Base-by-base conservation (phyloP, 306 rosid species). In the Betula pendula region DNA sequence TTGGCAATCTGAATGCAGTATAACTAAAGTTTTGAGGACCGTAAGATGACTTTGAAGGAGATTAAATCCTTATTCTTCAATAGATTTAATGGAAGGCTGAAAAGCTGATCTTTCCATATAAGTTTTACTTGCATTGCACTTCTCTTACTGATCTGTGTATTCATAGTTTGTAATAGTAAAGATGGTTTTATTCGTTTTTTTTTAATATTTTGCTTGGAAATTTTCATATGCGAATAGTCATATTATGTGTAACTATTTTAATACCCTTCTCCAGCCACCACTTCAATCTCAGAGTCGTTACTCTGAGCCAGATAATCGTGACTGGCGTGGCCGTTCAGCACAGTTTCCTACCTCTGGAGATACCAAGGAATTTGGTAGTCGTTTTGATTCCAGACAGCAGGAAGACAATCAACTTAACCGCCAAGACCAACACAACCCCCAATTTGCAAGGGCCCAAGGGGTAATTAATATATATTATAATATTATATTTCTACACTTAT, bases 271-370 rank as follows among this genome's bases (percentile, higher is more conserved):
- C 80, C 93, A 91, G 98, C 78, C 89, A 29, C 83, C 85, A 45
- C 71, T 50, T 63, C 97, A 78, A 75, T 52, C 83, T 73, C 96
- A 90, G 73, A 77, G 58, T 77, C 93, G 96, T 72, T 96, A 91
- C 73, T 49, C 91, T 70, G 99, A 96, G 87, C 94, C 94, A 25
- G 99, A 93, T 76, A 86, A 70, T 73, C 96, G 98, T 42, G 97
- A 93, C 78, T 96, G 99, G 99, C 99, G 93, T 85, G 93, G 89
- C 50, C 93, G 98, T 6, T 80, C 97, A 79, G 91, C 89, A 8
- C 92, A 80, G 53, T 79, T 74, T 84, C 81, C 91, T 66, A 53
- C 89, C 42, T 55, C 89, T 75, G 85, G 89, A 52, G 99, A 92
- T 70, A 88, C 74, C 70, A 92, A 79, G 77, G 98, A 90, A 35